Evolutionary conservation across 225 moss, liverwort and hornwort genomes (phyloP), one percentile per base, ranked within the genome.

Genomic region (Bryoerythrophyllum caledonicum): DNA sequence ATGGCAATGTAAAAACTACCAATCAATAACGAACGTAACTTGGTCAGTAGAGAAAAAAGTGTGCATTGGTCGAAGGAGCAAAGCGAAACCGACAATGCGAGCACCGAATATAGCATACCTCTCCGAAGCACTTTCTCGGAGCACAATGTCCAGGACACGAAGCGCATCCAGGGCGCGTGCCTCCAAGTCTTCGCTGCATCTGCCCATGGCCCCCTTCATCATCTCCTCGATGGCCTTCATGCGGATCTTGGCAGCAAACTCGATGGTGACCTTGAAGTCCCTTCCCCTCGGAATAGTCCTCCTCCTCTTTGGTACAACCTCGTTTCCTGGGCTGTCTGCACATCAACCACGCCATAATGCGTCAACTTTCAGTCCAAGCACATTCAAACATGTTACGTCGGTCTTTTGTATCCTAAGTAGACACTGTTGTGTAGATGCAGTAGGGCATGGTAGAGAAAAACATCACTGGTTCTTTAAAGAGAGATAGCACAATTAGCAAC

Each of bases 81-180:
- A 34, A 34, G 34, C 34, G 1, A 34, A 34, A 6, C 5, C 9
- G 38, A 2, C 38, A 38, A 38, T 10, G 38, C 10, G 38, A 38
- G 8, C 38, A 38, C 2, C 1, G 10, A 10, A 38, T 38, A 38
- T 38, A 38, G 38, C 60, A 43, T 71, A 92, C 96, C 86, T 90
- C 52, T 79, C 85, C 1, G 93, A 86, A 4, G 97, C 93, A 49
- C 89, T 90, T 68, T 94, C 97, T 1, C 97, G 90, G 3, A 99
- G 89, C 76, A 95, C 85, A 57, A 99, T 90, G 62, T 95, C 93
- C 21, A 99, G 79, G n/a, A 99, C 97, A 8, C 93, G 94, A 21
- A 99, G 73, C 1, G 85, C 94, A 80, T 94, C 94, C 79, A 90
- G 86, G 19, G 97, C 91, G 41, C 81, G 84, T 12, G 38, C 66